phyloP scores from a whole-genome alignment of 306 rosid species.

The Betula pendula region DNA sequence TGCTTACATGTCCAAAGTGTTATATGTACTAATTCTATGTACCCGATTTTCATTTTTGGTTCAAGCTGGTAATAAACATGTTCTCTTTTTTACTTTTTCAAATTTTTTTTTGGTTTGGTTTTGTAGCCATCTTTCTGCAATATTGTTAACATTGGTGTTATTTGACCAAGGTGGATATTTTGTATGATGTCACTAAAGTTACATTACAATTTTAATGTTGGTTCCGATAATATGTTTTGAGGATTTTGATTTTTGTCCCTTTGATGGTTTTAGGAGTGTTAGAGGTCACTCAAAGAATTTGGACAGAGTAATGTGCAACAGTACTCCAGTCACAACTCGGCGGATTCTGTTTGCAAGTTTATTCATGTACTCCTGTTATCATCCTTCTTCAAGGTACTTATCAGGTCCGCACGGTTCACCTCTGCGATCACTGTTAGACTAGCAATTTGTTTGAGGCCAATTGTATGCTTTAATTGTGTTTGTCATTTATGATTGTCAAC shows the following conservation, averaged over 20 bases:
- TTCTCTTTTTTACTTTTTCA: not conserved
- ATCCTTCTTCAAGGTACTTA: constrained; percentile 95
- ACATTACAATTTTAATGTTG: constrained; percentile 4
- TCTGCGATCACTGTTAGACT: constrained; percentile 14
- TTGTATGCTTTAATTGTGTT: not conserved
- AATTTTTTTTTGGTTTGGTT: not conserved
- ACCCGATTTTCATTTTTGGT: not conserved
- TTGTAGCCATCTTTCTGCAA: not conserved
- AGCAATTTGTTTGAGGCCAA: not conserved
- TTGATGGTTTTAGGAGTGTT: constrained; percentile 39
- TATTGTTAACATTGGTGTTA: not conserved
- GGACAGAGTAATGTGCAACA: constrained; percentile 33
- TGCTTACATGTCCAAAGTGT: not conserved
- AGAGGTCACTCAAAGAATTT: constrained; percentile 48
- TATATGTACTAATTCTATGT: not conserved
- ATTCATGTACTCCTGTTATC: constrained; percentile 52
- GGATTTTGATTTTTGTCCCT: constrained; percentile 18
- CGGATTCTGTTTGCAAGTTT: constrained; percentile 67
- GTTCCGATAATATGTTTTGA: constrained; percentile 2
- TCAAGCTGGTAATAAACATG: not conserved
- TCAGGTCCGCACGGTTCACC: constrained; percentile 78
- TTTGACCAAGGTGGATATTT: constrained; percentile 23
- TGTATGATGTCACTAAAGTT: not conserved
- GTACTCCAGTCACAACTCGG: constrained; percentile 49
- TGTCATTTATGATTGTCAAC: not conserved